Evolutionary conservation across 192 early-diverging fungal genomes (phyloP).

Genomic region (Coemansia sp.): DNA sequence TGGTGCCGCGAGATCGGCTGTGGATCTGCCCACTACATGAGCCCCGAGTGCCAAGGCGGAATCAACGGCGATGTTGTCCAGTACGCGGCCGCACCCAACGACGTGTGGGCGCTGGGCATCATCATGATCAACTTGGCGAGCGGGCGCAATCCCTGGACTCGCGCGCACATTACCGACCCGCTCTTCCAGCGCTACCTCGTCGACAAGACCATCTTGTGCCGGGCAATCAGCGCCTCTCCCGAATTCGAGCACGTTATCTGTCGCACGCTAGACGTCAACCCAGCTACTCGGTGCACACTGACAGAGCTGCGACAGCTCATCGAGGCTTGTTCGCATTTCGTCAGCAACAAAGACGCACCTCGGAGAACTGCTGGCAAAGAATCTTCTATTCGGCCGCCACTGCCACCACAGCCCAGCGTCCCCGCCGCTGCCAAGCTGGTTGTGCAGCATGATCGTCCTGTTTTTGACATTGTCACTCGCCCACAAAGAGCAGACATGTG

Average conservation of each 20-base stretch:
- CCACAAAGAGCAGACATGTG: background rate
- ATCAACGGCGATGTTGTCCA: constrained; percentile 52
- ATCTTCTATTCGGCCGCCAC: background rate
- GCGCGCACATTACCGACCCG: constrained; percentile 66
- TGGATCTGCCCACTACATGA: constrained; percentile 85
- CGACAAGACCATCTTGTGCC: constrained; percentile 61
- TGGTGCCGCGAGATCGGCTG: constrained; percentile 81
- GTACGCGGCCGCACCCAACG: constrained; percentile 71
- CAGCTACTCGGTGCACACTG: constrained; percentile 55
- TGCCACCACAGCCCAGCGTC: background rate
- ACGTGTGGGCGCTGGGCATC: constrained; percentile 87
- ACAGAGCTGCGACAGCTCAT: constrained; percentile 46
- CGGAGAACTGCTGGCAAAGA: background rate
- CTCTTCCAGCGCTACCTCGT: constrained; percentile 71
- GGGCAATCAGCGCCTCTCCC: constrained; percentile 64
- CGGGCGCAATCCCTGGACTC: constrained; percentile 80
- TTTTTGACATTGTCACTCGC: background rate
- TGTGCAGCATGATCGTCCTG: background rate
- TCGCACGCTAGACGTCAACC: constrained; percentile 71
- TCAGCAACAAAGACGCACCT: background rate
- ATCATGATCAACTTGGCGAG: constrained; percentile 85
- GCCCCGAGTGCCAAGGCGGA: constrained; percentile 74
- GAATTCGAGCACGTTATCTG: constrained; percentile 68
- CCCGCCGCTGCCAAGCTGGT: background rate
- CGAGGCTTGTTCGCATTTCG: constrained; percentile 39